A percentile compares a stretch with the other conserved stretches of the same genome.
phyloP scores from a whole-genome alignment of 805 yeast species.

The Ogataea henricii region DNA sequence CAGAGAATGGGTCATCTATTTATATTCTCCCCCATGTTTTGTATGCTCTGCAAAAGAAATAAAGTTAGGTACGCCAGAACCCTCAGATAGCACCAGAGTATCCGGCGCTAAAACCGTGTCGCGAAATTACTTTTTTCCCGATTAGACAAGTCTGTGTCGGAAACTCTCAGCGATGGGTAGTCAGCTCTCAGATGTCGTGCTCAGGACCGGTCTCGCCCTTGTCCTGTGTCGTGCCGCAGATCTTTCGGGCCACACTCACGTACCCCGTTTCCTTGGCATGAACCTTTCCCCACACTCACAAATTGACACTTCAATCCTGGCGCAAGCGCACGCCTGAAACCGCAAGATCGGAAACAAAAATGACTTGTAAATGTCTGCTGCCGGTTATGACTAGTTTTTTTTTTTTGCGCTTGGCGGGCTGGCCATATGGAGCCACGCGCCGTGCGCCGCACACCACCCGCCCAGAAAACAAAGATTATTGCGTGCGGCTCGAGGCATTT shows the following conservation, averaged over 20 bases:
- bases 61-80: background rate
- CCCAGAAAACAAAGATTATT: background rate
- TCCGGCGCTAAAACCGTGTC: background rate
- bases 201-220: no score
- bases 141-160: background rate
- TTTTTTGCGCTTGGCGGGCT: background rate
- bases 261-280: background rate
- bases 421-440: background rate
- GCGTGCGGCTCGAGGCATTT: constrained; percentile 2
- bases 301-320: background rate
- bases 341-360: background rate
- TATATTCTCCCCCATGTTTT: background rate
- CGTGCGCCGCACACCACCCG: background rate
- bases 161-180: background rate
- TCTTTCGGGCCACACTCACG: no score
- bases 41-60: background rate
- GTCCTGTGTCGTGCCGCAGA: no score
- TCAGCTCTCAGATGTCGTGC: no score
- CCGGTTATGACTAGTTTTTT: background rate
- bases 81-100: background rate
- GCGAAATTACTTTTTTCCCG: background rate
- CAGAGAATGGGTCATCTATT: background rate
- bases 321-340: background rate
- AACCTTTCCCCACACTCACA: background rate
- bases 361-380: background rate